Base-by-base conservation (phyloP, 75 land plant genomes). In the Sequoiadendron giganteum region DNA sequence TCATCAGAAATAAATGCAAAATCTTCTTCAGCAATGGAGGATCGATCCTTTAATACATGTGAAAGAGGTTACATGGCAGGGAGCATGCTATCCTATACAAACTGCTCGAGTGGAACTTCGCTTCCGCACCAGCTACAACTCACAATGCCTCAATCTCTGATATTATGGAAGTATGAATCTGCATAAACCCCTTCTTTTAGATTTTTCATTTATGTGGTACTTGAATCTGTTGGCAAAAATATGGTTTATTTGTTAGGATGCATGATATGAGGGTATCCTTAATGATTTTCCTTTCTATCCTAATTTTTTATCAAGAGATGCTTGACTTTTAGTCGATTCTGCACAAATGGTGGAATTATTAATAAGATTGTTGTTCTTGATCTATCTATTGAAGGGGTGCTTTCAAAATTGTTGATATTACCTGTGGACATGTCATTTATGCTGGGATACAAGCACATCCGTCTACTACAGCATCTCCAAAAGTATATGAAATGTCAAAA, bases 391-490 rank as follows among this genome's bases (percentile, higher is more conserved):
- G 52, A 81, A 80, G 83, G 48, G 83, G 83, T 80, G 9, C 83
- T 80, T 80, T 80, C 83, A 80, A 80, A 38, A 45, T 16, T 43
- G 28, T 80, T 10, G 83, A 39, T 16, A 42, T 21, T 42, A 49
- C 6, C 10, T 7, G 10, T 16, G 42, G 48, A 80, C 45, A 39
- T 39, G 5, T 0, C 83, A 80, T 40, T 40, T 80, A 80, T 42
- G 48, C 2, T 80, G 83, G 87, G 56, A 16, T 91, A 34, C 68
- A 30, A 11, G 92, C 91, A 32, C 91, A 93, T 56, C 76, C 91
- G 39, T 93, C 94, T 2, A 90, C 21, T 82, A 86, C 72, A 88
- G 94, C 92, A 65, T 86, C 90, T 88, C 38, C 4, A 52, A 87
- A 85, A 85, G 94, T 91, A 9, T 85, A 21, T 40, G 16, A 85